These are phyloP conservation scores for Jatropha podagrica DNA, from an alignment of 441 rosid species.

Conservation along the genomic window DNA sequence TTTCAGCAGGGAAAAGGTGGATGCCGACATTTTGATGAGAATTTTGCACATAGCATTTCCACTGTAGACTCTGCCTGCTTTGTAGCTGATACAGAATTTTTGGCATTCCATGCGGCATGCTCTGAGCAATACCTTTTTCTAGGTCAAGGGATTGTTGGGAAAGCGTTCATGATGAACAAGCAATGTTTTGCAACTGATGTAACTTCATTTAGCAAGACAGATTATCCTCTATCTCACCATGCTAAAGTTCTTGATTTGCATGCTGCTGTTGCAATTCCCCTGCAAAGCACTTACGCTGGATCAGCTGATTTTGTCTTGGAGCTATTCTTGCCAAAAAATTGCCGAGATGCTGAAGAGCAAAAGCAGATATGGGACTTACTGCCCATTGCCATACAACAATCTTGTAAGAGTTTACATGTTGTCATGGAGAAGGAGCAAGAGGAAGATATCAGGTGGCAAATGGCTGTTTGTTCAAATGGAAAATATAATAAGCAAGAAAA, in stretches of 20 bases:
- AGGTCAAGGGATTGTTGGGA: conserved; percentile 52
- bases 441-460: conserved; percentile 40
- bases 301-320: conserved; percentile 47
- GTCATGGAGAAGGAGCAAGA: conserved; percentile 37
- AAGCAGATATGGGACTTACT: conserved; percentile 26
- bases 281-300: conserved; percentile 29
- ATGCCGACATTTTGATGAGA: conserved; percentile 65
- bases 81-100: conserved; percentile 46
- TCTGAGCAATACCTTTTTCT: conserved; percentile 47
- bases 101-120: conserved; percentile 66
- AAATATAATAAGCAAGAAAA: conserved; percentile 21
- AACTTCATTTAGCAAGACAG: conserved; percentile 36
- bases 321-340: conserved; percentile 46
- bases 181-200: conserved; percentile 41
- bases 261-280: conserved; percentile 47
- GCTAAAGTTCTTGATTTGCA: conserved; percentile 46
- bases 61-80: conserved; percentile 77
- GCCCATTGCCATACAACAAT: conserved; percentile 37
- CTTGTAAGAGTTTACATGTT: conserved; percentile 41
- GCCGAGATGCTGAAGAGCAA: conserved; percentile 29
- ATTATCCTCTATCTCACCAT: conserved; percentile 55
- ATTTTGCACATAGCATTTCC: conserved; percentile 53
- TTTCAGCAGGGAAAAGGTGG: conserved; percentile 63
- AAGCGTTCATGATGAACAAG: conserved; percentile 34
- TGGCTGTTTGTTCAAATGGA: conserved; percentile 31